A percentile compares a stretch with the other conserved stretches of the same genome.
Conservation (phyloP, 257 asterid genomes). For the Verbena officinalis region DNA sequence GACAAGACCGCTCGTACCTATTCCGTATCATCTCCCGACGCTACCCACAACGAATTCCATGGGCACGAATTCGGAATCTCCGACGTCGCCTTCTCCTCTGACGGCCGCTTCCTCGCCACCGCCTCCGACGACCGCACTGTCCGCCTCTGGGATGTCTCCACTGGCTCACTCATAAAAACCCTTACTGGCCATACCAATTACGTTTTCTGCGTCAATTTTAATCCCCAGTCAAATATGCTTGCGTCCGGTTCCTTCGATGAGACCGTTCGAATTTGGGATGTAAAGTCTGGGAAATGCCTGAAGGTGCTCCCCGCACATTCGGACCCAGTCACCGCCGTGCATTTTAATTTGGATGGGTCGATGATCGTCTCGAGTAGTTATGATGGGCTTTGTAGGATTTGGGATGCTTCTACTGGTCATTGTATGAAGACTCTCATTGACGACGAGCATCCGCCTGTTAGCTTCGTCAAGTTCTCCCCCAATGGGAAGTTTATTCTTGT, state of each 20-base stretch:
- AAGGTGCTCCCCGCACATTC: slow-evolving; percentile 97
- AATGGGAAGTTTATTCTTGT: slow-evolving; percentile 89
- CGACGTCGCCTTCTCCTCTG: slow-evolving; percentile 86
- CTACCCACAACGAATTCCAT: slow-evolving; percentile 54
- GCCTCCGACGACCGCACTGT: slow-evolving; percentile 93
- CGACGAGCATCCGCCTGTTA: slow-evolving; percentile 96
- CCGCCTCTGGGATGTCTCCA: slow-evolving; percentile 78
- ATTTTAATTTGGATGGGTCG: slow-evolving; percentile 81
- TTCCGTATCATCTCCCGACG: slow-evolving; percentile 48
- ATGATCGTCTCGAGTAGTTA: slow-evolving; percentile 84
- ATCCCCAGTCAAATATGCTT: slow-evolving; percentile 83
- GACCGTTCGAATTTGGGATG: slow-evolving; percentile 96
- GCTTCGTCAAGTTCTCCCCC: slow-evolving; percentile 92
- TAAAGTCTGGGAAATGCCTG: slow-evolving; percentile 81
- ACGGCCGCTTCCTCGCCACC: slow-evolving; percentile 77
- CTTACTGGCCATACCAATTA: slow-evolving; percentile 84
- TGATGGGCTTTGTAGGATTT: slow-evolving; percentile 95
- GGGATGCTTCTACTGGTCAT: slow-evolving; percentile 97
- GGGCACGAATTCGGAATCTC: slow-evolving; percentile 91
- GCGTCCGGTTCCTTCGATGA: slow-evolving; percentile 92
- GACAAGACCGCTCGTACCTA: slow-evolving; percentile 84
- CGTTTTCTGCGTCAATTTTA: slow-evolving; percentile 81
- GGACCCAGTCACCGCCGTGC: slow-evolving; percentile 87
- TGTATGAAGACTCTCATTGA: slow-evolving; percentile 93
- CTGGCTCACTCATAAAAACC: slow-evolving; percentile 81